These are phyloP conservation scores for Amaranthus cruentus DNA, from an alignment of 148 eudicot genomes.

Conservation along the genomic window DNA sequence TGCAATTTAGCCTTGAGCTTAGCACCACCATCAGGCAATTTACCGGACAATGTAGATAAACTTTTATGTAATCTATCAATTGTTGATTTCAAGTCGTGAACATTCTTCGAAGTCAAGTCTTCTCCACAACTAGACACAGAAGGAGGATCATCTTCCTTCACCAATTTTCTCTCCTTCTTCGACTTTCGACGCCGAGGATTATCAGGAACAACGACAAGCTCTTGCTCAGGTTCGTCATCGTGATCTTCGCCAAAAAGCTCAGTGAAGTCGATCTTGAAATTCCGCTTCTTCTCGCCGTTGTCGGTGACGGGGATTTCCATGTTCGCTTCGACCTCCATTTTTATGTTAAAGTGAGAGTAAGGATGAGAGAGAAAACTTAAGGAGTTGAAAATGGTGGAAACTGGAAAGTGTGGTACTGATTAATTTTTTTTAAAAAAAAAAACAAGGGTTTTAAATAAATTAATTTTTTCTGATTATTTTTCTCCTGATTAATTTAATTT, in stretches of 20 bases:
- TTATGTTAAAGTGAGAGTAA: not conserved
- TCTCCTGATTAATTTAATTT: not conserved
- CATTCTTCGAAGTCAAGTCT: not conserved
- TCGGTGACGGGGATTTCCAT: not conserved
- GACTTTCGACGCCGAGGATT: constrained; percentile 3
- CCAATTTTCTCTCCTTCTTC: constrained; percentile 1
- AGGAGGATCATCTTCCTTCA: not conserved
- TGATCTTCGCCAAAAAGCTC: constrained; percentile 7
- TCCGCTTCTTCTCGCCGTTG: constrained; percentile 13
- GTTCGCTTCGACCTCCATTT: constrained; percentile 14
- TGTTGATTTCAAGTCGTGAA: not conserved
- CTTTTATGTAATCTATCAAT: not conserved
- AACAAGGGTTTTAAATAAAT: constrained; percentile 12
- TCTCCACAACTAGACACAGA: not conserved
- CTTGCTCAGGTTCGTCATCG: constrained; percentile 24
- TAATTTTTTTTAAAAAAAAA: not conserved
- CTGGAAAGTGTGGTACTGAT: not conserved
- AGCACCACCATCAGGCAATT: constrained; percentile 26
- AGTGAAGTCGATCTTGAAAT: constrained; percentile 15
- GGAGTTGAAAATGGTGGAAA: constrained; percentile 5
- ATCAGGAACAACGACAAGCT: constrained; percentile 24
- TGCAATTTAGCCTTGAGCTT: constrained; percentile 21
- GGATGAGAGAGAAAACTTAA: not conserved
- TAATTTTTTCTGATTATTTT: not conserved
- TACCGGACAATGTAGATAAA: not conserved